Base-by-base conservation (phyloP, 371 early-diverging fungal species). In the Mortierella sp. region DNA sequence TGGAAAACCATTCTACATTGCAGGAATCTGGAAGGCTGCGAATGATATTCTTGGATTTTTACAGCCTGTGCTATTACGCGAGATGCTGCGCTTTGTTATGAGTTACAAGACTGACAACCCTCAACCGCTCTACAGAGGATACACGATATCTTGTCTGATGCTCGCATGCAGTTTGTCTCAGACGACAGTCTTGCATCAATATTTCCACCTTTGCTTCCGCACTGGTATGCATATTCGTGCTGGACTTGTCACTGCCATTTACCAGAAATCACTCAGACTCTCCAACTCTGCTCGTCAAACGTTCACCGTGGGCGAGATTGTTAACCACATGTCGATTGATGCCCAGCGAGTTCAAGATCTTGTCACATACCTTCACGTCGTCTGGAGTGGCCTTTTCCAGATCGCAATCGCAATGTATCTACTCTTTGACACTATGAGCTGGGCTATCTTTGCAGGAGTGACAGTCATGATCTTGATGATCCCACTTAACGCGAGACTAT, bases 321-420 rank as follows among this genome's bases (percentile, higher is more conserved):
- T 96, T 28, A 98, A 97, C 72, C 91, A 90, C 61, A 96, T 96
- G 97, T 92, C 94, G 70, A 96, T 96, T 5, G 98, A 98, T 86
- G 93, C 97, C 5, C 93, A 94, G 67, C 86, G 92, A 64, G 69
- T 95, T 32, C 88, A 90, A 74, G 93, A 93, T 64, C 81, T 94
- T 43, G 88, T 88, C 70, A 88, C 89, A 5, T 95, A 94, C 62
- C 84, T 95, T 63, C 95, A 96, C 78, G 88, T 94, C 45, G 81
- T 94, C 12, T 96, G 96, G 97, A 93, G 94, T 72, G 94, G 96
- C 22, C 95, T 97, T n/a, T 92, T 97, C 72, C 97, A 98, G 85
- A 96, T 97, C 52, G 69, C 86, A 0, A 75, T 97, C 54, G 93
- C 96, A 5, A 85, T 98, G 55, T 84, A 85, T 59, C 90, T 97